Conservation (phyloP, 78 protist genomes). For the Isochrysis galbana region DNA sequence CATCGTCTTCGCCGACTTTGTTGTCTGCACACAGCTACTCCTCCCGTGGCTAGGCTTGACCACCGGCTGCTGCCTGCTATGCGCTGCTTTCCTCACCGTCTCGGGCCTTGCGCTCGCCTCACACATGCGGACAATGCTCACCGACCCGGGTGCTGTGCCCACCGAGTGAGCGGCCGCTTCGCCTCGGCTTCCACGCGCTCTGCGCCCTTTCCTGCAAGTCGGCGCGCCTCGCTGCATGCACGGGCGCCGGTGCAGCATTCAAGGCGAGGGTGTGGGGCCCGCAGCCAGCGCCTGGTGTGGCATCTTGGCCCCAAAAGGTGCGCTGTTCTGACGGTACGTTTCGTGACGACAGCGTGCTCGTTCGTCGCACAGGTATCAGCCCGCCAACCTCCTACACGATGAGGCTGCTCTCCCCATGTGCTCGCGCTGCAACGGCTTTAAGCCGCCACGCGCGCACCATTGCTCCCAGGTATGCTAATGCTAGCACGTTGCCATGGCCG, state of each 20-base stretch:
- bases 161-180: too few species aligned
- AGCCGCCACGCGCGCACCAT: conserved; percentile 77
- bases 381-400: neutral
- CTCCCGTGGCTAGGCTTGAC: neutral
- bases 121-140: conserved; percentile 19
- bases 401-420: conserved; percentile 4
- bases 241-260: too few species aligned
- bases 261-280: too few species aligned
- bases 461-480: too few species aligned
- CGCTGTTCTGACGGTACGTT: too few species aligned
- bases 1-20: neutral
- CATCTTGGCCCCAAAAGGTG: too few species aligned
- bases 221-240: too few species aligned
- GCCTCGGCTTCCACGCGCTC: too few species aligned
- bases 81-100: neutral
- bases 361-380: neutral
- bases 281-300: too few species aligned
- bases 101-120: neutral
- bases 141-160: conserved; percentile 42
- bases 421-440: conserved; percentile 39
- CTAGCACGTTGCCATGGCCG: too few species aligned
- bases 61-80: neutral
- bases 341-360: too few species aligned
- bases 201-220: too few species aligned
- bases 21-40: neutral